These are phyloP conservation scores for Cicer cuneatum DNA, from an alignment of 306 rosid species.

Conservation along the genomic window DNA sequence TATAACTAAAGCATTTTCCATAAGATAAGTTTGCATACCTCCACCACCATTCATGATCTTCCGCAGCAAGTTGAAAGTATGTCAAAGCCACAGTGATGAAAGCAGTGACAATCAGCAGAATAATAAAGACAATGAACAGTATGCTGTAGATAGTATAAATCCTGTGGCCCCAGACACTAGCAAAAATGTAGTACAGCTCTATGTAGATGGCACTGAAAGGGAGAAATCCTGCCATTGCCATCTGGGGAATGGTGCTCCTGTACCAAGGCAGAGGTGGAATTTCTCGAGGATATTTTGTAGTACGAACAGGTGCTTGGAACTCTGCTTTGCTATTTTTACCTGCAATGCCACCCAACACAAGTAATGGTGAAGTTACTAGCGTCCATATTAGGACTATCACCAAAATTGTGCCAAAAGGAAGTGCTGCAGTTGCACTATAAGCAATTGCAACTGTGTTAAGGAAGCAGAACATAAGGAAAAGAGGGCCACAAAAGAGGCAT, in stretches of 20 bases:
- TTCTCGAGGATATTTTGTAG: conserved; percentile 94
- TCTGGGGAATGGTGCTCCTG: conserved; percentile 88
- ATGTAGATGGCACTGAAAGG: conserved; percentile 98
- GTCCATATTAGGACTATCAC: conserved; percentile 97
- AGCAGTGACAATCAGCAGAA: conserved; percentile 95
- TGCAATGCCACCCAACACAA: conserved; percentile 95
- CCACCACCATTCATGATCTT: conserved; percentile 99
- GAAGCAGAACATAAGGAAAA: conserved; percentile 92
- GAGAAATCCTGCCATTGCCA: conserved; percentile 99
- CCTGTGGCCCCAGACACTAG: conserved; percentile 99
- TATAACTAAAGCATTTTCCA: neutral
- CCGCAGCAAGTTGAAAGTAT: conserved; percentile 98
- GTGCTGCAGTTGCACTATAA: conserved; percentile 94
- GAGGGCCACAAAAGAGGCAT: conserved; percentile 96
- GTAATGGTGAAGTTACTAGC: conserved; percentile 89
- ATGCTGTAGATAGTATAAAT: conserved; percentile 97
- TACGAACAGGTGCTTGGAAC: conserved; percentile 93
- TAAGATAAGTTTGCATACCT: conserved; percentile 58
- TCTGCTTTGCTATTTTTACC: conserved; percentile 92
- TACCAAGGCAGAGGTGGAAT: conserved; percentile 94
- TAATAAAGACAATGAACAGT: conserved; percentile 88
- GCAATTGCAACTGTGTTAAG: conserved; percentile 96
- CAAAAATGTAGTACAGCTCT: conserved; percentile 96
- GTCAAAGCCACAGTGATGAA: conserved; percentile 98
- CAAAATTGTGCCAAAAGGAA: conserved; percentile 92